Conservation (phyloP, 768 basidiomycete species). For the Suillus cothurnatus region DNA sequence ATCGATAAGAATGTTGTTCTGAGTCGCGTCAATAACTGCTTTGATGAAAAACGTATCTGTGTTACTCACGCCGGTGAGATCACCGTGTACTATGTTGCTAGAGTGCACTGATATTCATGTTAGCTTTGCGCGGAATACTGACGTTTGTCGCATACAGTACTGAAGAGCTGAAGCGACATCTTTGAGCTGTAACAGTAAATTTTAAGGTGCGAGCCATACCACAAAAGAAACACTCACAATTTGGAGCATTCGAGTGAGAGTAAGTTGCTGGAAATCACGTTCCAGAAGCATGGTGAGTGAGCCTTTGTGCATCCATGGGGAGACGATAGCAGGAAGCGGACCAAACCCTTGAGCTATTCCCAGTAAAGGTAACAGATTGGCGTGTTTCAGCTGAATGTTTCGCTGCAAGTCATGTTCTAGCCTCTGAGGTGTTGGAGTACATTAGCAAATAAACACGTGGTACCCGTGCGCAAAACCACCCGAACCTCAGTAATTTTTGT, state of each 20-base stretch:
- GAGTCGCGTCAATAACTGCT: background rate
- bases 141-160: background rate
- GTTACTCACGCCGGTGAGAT: constrained; percentile 31
- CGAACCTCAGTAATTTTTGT: background rate
- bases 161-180: constrained; percentile 8
- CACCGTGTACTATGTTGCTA: constrained; percentile 31
- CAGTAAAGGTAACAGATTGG: constrained; percentile 37
- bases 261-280: constrained; percentile 5
- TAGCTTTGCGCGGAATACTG: background rate
- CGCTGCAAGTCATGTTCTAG: constrained; percentile 36
- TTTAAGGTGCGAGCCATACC: too few relatives aligned
- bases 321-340: constrained; percentile 22
- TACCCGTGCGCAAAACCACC: too few relatives aligned
- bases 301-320: constrained; percentile 22
- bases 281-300: constrained; percentile 15
- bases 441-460: background rate
- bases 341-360: constrained; percentile 35
- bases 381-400: constrained; percentile 18
- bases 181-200: background rate
- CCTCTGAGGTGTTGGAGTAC: background rate
- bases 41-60: background rate
- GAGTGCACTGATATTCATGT: background rate
- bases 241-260: constrained; percentile 16
- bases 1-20: constrained; percentile 10
- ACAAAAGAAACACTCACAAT: constrained; percentile 14